These are phyloP conservation scores for Podochytrium sp. DNA, from an alignment of 192 early-diverging fungal genomes.

Conservation along the genomic window DNA sequence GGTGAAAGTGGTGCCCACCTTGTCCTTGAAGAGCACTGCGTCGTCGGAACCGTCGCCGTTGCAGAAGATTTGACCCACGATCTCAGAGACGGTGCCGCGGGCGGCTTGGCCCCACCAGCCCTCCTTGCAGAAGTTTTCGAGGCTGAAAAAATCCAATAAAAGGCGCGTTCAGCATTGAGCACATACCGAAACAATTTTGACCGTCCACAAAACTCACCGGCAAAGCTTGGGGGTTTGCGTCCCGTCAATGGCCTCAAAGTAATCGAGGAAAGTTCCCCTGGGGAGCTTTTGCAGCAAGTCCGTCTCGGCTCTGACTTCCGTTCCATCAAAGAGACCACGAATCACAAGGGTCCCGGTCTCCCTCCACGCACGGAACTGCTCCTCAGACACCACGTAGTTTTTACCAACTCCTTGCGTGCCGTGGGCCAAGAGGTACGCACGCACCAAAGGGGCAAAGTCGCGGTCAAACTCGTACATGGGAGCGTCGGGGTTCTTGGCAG, in stretches of 20 bases:
- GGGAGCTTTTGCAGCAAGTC: not conserved
- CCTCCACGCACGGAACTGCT: not conserved
- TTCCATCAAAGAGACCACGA: not conserved
- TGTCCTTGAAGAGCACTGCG: too few relatives aligned
- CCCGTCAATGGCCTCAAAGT: not conserved
- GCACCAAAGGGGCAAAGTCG: not conserved
- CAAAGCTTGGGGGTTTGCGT: not conserved
- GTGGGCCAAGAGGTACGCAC: not conserved
- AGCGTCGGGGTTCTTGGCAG: conserved; percentile 37
- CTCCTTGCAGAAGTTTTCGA: too few relatives aligned
- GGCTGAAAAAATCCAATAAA: too few relatives aligned
- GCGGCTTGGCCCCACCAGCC: too few relatives aligned
- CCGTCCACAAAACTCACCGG: not conserved
- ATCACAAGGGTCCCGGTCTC: not conserved
- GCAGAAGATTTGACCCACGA: too few relatives aligned
- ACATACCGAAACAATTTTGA: too few relatives aligned
- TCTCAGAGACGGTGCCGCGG: too few relatives aligned
- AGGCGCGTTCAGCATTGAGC: too few relatives aligned
- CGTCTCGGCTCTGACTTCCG: not conserved
- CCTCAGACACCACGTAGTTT: not conserved
- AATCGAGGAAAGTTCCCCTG: not conserved
- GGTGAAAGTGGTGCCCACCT: too few relatives aligned
- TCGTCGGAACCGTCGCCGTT: too few relatives aligned
- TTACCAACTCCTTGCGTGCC: not conserved
- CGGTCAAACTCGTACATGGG: not conserved